Base-by-base conservation (phyloP, 2,329 filamentous ascomycete species). In the Coniella lustricola region DNA sequence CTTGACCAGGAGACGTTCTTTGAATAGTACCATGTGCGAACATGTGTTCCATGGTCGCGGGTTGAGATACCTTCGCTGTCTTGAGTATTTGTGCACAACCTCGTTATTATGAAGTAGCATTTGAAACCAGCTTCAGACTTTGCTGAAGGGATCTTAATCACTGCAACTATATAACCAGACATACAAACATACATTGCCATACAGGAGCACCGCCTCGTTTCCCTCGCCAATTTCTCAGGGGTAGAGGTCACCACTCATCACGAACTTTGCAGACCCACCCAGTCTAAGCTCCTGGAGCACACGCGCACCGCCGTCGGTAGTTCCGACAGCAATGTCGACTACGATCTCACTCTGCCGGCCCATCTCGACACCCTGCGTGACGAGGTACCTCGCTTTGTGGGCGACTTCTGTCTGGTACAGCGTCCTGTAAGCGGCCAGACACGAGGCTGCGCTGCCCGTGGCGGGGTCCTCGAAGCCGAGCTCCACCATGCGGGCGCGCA, bases 331-430 rank as follows among this genome's bases (percentile, higher is more conserved):
- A n/a, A 75, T 67, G 48, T 74, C 67, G 32, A 79, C 70, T 34
- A 62, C 57, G 41, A 79, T 78, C 42, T 72, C 65, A 57, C 76
- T 80, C 61, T 66, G 66, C 54, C 80, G 65, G 5, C 80, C 81
- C 76, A 85, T 84, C 64, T 86, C 82, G 9, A 84, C 78, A 1
- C 82, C 83, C 65, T 86, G 82, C 50, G 76, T 76, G 53, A 85
- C 66, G 49, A 72, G 67, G 55, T 76, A 82, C 46, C 62, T 66
- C 38, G 61, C 61, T 48, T 56, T 62, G 20, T 60, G 62, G 18
- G 57, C 61, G n/a, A n/a, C n/a, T n/a, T 53, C 60, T 37, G 60
- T 61, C 44, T 67, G 61, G 13, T 35, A 25, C 44, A 76, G 59
- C 4, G 74, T 69, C 52, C 85, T 64, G 57, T 77, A 83, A 47